These are phyloP conservation scores for Groenewaldozyma sp. DNA, from an alignment of 1,139 yeast species.

Conservation along the genomic window DNA sequence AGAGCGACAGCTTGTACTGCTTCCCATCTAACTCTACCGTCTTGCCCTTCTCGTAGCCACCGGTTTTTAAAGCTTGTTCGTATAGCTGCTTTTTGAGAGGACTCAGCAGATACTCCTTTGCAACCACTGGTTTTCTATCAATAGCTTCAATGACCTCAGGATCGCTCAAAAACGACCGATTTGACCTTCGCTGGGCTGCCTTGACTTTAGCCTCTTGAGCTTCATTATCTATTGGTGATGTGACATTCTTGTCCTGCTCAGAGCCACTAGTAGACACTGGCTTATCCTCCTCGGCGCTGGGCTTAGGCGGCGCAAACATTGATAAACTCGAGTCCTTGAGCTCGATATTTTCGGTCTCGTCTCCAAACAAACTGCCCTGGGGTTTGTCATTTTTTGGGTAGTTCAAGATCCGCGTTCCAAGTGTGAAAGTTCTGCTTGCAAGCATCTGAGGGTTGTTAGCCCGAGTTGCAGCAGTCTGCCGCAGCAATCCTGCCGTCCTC, in stretches of 20 bases:
- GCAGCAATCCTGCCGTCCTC: too few relatives aligned
- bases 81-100: constrained; percentile 70
- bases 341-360: constrained; percentile 17
- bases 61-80: constrained; percentile 47
- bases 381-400: constrained; percentile 1
- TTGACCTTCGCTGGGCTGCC: constrained; percentile 9
- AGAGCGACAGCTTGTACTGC: constrained; percentile 47
- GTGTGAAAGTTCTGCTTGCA: too few relatives aligned
- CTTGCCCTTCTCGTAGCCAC: constrained; percentile 64
- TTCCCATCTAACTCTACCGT: constrained; percentile 43
- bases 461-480: too few relatives aligned
- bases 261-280: constrained; percentile 2
- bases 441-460: too few relatives aligned
- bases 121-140: constrained; percentile 16
- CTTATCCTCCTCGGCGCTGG: constrained; percentile 10
- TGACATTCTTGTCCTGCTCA: neutral
- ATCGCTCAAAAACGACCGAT: constrained; percentile 16
- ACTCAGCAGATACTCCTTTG: constrained; percentile 44
- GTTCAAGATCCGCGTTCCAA: too few relatives aligned
- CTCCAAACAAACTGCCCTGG: constrained; percentile 15
- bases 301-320: constrained; percentile 8
- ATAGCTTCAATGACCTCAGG: constrained; percentile 17
- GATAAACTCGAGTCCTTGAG: constrained; percentile 13
- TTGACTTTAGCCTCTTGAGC: constrained; percentile 5
- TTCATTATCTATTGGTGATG: too few relatives aligned